Evolutionary conservation across 768 basidiomycete genomes (phyloP).

Genomic region (Mycena amicta): DNA sequence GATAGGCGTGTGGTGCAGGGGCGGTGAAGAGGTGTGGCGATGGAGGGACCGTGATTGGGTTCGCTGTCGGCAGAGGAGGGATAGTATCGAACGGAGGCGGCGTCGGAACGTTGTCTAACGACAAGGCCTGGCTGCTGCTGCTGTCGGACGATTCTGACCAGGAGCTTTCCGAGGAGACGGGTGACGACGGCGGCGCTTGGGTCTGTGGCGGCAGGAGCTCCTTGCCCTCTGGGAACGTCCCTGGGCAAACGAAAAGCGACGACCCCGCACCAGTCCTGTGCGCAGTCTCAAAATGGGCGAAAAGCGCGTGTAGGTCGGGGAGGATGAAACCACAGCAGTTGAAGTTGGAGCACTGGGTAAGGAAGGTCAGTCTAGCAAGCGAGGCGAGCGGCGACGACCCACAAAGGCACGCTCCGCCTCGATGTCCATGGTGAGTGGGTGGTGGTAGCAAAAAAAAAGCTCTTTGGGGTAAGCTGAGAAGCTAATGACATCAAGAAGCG

Average conservation of each 20-base stretch:
- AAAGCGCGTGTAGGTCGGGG: conserved; percentile 46
- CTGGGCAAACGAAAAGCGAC: not conserved
- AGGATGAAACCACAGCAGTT: conserved; percentile 47
- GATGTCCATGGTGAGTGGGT: not conserved
- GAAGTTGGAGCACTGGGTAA: conserved; percentile 36
- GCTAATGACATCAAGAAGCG: not conserved
- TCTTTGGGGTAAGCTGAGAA: not conserved
- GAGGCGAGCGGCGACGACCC: not conserved
- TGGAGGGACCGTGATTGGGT: not conserved
- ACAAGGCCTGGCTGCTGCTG: not conserved
- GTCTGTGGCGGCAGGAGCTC: too few relatives aligned
- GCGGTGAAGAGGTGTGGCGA: not conserved
- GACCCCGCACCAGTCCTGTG: not conserved
- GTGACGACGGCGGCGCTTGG: too few relatives aligned
- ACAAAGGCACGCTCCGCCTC: conserved; percentile 23
- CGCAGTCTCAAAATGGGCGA: conserved; percentile 44
- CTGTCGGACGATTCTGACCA: not conserved
- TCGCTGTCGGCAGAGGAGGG: not conserved
- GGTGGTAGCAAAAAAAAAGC: not conserved
- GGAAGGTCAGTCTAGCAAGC: not conserved
- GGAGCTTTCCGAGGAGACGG: not conserved
- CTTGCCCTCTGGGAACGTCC: not conserved
- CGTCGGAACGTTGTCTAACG: not conserved
- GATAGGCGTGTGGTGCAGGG: not conserved
- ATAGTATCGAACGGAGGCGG: not conserved